These are phyloP conservation scores for Pichia paraexigua DNA, from an alignment of 805 yeast genomes.

Conservation along the genomic window DNA sequence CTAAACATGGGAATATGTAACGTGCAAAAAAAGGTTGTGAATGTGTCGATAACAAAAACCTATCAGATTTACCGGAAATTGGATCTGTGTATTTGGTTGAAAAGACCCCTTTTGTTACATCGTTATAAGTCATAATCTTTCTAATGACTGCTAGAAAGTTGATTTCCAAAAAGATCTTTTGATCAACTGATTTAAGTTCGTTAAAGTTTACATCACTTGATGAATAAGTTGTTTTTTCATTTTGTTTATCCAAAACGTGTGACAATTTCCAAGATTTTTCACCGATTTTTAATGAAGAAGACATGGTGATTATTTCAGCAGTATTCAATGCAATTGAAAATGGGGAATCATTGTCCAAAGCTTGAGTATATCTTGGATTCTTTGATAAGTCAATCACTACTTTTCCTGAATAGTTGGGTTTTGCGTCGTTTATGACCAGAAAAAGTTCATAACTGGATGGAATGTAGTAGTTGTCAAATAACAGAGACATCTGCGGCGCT, in stretches of 20 bases:
- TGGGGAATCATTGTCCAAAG: constrained; percentile 2
- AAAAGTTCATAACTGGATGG: constrained; percentile 34
- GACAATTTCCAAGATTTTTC: constrained; percentile 5
- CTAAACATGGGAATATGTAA: constrained; percentile 59
- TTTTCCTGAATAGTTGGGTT: constrained; percentile 39
- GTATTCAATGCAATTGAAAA: constrained; percentile 33
- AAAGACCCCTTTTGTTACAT: constrained; percentile 57
- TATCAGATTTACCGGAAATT: constrained; percentile 40
- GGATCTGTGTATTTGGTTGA: constrained; percentile 55
- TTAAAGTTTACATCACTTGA: constrained; percentile 21
- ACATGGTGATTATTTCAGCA: constrained; percentile 33
- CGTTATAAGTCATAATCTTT: constrained; percentile 43
- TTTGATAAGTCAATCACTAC: constrained; percentile 26
- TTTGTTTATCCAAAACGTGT: constrained; percentile 27
- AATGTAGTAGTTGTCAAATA: constrained; percentile 28
- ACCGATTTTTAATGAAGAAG: constrained; percentile 15
- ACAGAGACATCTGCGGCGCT: constrained; percentile 12
- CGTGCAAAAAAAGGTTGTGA: constrained; percentile 63
- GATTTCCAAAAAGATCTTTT: constrained; percentile 19
- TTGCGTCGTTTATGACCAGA: constrained; percentile 30
- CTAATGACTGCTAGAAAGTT: constrained; percentile 45
- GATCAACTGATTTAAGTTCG: constrained; percentile 5
- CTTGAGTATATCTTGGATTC: constrained; percentile 17
- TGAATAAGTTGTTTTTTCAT: constrained; percentile 29
- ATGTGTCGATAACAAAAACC: constrained; percentile 58